Percentiles rank a stretch among this genome's conserved stretches.
Conservation (phyloP, 176 grass and related monocot genomes). For the Puya raimondii region DNA sequence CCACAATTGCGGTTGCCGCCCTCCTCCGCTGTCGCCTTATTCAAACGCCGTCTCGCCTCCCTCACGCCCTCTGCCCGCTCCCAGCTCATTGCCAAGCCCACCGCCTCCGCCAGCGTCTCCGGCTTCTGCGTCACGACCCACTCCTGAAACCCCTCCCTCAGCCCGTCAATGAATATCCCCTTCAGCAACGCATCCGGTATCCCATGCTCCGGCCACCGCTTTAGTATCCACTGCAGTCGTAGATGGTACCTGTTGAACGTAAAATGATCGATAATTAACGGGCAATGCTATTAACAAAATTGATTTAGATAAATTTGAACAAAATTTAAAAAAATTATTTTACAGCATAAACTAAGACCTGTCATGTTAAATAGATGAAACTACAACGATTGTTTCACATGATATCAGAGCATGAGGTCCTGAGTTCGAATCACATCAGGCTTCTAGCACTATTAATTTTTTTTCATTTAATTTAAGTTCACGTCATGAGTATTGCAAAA, state of each 20-base stretch:
- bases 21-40: background rate
- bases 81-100: conserved; percentile 41
- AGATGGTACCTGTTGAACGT: conserved; percentile 39
- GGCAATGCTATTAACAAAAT: too few relatives aligned
- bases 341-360: too few relatives aligned
- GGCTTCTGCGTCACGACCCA: conserved; percentile 38
- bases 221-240: conserved; percentile 40
- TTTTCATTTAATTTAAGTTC: too few relatives aligned
- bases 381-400: too few relatives aligned
- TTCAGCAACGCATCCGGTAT: conserved; percentile 26
- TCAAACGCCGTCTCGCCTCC: conserved; percentile 31
- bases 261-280: too few relatives aligned
- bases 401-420: too few relatives aligned
- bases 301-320: too few relatives aligned
- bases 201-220: conserved; percentile 25
- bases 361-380: too few relatives aligned
- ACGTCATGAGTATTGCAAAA: too few relatives aligned
- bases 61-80: conserved; percentile 38
- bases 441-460: too few relatives aligned
- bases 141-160: conserved; percentile 38
- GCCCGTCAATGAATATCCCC: conserved; percentile 41
- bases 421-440: too few relatives aligned
- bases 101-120: conserved; percentile 28
- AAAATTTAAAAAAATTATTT: too few relatives aligned
- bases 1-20: conserved; percentile 12